Base-by-base conservation (phyloP, 2,329 filamentous ascomycete species). In the Aspergillus ustus region DNA sequence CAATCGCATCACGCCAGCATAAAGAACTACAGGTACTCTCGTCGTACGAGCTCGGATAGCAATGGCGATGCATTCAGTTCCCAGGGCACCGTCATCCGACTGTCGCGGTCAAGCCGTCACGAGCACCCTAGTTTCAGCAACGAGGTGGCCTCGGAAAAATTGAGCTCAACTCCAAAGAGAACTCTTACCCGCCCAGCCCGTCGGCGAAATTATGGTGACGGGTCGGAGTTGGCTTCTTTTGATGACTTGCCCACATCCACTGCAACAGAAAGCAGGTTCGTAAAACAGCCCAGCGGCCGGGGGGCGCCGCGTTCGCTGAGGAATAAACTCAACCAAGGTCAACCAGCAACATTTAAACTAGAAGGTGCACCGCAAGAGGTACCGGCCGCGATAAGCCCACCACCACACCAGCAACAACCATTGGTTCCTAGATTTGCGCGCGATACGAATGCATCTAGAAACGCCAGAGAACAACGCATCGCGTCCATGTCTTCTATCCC, bases 211-310 rank as follows among this genome's bases (percentile, higher is more conserved):
- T 99, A 96, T 78, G 95, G 95, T 13, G 92, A 97, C 75, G 95
- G 95, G 17, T 91, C 90, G 63, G 95, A 99, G 77, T 83, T 99
- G 37, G 94, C 98, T 68, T 88, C 86, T 2, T 98, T 99, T 74
- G 95, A 99, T 74, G 95, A 99, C 77, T 81, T 99, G 59, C 94
- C 94, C 1, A 98, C 93, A 0, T 97, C 93, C 17, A 87, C 85
- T 13, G 87, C 90, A 63, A 85, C 87, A 15, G 95, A 99, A 77
- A 92, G 88, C 64, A 91, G 87, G 69, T 99, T 87, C 72, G 83
- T 93, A 64, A 96, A 93, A 75, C 88, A 91, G 69, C 93, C 95
- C 3, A 82, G 89, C 44, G 87, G 85, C 51, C 85, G 86, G 57
- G 88, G 89, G 20, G 86, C 85, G 49, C 87, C 90, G 28, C 92